These are phyloP conservation scores for Naganishia vaughanmartiniae DNA, from an alignment of 768 basidiomycete species.

Conservation along the genomic window DNA sequence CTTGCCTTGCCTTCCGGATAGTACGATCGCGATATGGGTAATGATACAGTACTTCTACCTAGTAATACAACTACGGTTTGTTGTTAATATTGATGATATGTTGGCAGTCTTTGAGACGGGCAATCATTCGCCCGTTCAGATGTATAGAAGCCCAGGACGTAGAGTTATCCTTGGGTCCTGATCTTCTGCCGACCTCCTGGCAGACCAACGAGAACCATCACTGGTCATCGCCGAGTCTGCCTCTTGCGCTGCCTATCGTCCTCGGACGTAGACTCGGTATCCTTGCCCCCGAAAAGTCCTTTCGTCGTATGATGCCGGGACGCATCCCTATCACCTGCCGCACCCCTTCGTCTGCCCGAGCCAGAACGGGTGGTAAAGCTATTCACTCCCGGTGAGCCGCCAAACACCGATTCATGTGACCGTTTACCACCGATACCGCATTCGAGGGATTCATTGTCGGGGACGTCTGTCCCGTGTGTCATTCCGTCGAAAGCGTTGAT, in stretches of 20 bases:
- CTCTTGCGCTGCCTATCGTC: conserved; percentile 19
- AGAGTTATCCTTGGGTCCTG: not conserved
- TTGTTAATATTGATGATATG: conserved; percentile 7
- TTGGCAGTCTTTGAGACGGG: not conserved
- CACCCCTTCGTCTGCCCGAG: not conserved
- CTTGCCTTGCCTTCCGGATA: no score
- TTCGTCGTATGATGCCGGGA: conserved; percentile 7
- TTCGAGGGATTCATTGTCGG: conserved; percentile 4
- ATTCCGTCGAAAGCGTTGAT: conserved; percentile 16
- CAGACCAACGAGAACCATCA: not conserved
- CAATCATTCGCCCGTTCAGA: not conserved
- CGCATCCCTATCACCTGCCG: not conserved
- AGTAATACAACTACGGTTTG: conserved; percentile 5
- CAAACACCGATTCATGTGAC: conserved; percentile 21
- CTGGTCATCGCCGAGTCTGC: conserved; percentile 1
- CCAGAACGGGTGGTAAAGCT: not conserved
- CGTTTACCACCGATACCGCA: conserved; percentile 11
- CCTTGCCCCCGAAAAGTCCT: conserved; percentile 4
- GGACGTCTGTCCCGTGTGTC: not conserved
- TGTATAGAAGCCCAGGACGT: not conserved
- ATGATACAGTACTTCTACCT: conserved; percentile 19
- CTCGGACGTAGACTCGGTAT: conserved; percentile 9
- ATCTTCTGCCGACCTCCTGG: not conserved
- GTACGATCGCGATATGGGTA: not conserved
- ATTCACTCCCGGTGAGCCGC: conserved; percentile 7